Conservation (phyloP, 441 rosid genomes). For the Gossypium laxum region DNA sequence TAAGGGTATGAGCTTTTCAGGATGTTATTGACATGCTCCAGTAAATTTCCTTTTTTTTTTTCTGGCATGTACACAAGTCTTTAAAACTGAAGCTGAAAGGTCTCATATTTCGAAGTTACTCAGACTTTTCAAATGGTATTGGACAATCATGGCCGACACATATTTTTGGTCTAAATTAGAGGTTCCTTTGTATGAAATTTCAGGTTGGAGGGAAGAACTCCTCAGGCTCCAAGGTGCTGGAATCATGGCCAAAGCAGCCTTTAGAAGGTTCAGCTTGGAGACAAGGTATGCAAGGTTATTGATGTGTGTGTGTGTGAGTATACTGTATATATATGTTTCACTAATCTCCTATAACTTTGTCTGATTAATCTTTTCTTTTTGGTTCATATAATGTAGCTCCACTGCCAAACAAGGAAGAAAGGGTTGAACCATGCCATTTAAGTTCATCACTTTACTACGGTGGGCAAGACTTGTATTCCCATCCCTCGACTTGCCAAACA, state of each 20-base stretch:
- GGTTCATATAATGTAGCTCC: conserved; percentile 17
- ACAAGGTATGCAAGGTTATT: conserved; percentile 39
- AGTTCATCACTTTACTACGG: conserved; percentile 83
- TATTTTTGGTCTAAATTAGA: background rate
- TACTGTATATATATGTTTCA: too few relatives aligned
- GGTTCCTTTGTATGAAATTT: conserved; percentile 4
- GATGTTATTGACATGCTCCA: background rate
- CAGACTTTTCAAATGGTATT: background rate
- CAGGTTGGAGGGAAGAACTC: conserved; percentile 44
- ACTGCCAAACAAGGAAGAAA: conserved; percentile 31
- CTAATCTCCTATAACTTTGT: background rate
- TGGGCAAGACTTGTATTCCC: conserved; percentile 63
- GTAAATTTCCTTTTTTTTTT: background rate
- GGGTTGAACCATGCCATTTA: conserved; percentile 50
- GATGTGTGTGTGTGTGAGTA: background rate
- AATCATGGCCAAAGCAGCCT: conserved; percentile 35
- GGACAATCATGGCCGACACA: background rate
- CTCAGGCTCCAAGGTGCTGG: conserved; percentile 30
- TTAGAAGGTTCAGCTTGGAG: conserved; percentile 38
- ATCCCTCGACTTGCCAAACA: conserved; percentile 27
- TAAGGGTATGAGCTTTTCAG: background rate
- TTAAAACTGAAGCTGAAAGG: background rate
- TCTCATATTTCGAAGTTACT: background rate
- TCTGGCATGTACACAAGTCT: too few relatives aligned
- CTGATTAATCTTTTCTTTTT: background rate